Base-by-base conservation (phyloP, 1,284 basidiomycete species). In the Malassezia cuniculi region DNA sequence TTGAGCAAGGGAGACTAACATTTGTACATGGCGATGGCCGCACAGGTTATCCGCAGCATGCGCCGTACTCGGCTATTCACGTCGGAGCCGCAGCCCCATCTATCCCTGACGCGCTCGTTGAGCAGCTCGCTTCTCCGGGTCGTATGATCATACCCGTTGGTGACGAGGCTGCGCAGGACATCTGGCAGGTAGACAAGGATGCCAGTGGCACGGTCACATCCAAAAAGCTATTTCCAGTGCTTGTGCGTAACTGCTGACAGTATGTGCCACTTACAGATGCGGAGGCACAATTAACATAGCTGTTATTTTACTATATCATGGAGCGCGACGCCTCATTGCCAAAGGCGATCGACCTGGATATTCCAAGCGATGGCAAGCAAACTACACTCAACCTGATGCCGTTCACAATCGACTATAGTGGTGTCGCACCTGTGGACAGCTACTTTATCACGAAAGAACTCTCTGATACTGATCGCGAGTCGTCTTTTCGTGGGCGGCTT, bases 121-220 rank as follows among this genome's bases (percentile, higher is more conserved):
- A 84, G 11, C 73, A 72, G 49, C 78, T 95, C 4, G 81, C 80
- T 10, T 68, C 69, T 2, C 85, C 85, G 0, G 90, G 90, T 2
- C 72, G 85, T 34, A 85, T 94, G 80, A 90, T 94, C 69, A 82
- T 94, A 36, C 89, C 89, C 1, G 80, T 95, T 6, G 86, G 85
- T 5, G 75, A 73, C 20, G 26, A 37, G 46, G 43, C 3, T 21
- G 27, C 1, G 39, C 38, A 44, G 36, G 43, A 55, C 22, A 55
- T 63, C 19, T 54, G 44, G 24, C 55, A 60, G 27, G 42, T 63
- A 20, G 57, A 60, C 35, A 54, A 94, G 67, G 79, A 82, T 50
- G 70, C 57, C 22, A 46, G 78, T 0, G 89, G 89, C 0, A 72
- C 73, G 1, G 74, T 94, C 0, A 78, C 74, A 0, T 68, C 76